Conservation (phyloP, 345 rosid species). For the Eucalyptus marginata region DNA sequence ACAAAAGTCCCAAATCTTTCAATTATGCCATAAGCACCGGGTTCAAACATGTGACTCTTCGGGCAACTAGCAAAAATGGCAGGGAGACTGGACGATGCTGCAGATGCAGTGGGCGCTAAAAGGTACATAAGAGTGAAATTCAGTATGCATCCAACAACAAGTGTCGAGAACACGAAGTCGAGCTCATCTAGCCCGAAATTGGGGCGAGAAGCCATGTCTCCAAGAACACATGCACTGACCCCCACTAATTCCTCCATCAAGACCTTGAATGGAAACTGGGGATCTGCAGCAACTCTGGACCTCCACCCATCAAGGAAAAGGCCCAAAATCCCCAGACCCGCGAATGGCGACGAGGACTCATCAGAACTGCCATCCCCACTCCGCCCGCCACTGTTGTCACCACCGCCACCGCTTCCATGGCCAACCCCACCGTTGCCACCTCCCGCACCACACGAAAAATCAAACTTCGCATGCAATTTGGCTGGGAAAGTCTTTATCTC, state of each 20-base stretch:
- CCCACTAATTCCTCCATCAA: slow-evolving; percentile 96
- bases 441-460: slow-evolving; percentile 20
- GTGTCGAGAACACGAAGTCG: slow-evolving; percentile 89
- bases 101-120: slow-evolving; percentile 59
- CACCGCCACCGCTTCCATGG: slow-evolving; percentile 7
- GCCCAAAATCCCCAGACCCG: slow-evolving; percentile 44
- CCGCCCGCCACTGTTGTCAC: slow-evolving; percentile 11
- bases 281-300: slow-evolving; percentile 83
- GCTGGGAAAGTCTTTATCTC: neutral
- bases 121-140: slow-evolving; percentile 93
- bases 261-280: slow-evolving; percentile 92
- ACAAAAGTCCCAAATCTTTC: slow-evolving; percentile 69
- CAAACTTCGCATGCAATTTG: neutral
- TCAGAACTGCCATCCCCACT: slow-evolving; percentile 4
- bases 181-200: slow-evolving; percentile 93
- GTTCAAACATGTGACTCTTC: slow-evolving; percentile 83
- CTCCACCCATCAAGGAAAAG: slow-evolving; percentile 79
- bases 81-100: slow-evolving; percentile 40
- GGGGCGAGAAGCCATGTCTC: slow-evolving; percentile 97
- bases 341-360: slow-evolving; percentile 2
- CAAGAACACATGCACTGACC: slow-evolving; percentile 72
- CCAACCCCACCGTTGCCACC: slow-evolving; percentile 25
- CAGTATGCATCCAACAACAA: slow-evolving; percentile 74
- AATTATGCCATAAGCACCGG: slow-evolving; percentile 38
- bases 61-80: slow-evolving; percentile 73